Evolutionary conservation across 2,329 filamentous ascomycete species (phyloP), one percentile per base, ranked within the genome.

Genomic region (Ophiostoma fasciatum): DNA sequence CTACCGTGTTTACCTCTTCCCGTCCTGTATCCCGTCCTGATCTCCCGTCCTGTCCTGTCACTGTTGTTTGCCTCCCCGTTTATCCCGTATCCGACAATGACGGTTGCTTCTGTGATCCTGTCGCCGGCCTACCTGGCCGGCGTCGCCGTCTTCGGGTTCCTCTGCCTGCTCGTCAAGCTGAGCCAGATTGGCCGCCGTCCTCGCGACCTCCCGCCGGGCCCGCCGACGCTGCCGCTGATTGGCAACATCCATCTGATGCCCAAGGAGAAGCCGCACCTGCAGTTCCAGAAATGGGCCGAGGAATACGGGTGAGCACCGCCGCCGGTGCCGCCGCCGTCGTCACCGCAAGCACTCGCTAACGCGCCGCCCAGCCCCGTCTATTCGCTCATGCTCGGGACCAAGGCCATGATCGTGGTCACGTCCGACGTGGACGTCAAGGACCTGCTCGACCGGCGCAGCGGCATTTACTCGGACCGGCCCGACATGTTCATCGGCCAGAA

Each of bases 281-380:
- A 68, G 35, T 68, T 68, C 38, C 48, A 64, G 28, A 61, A 64
- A 46, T 71, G 67, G 68, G 63, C 65, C 0, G 43, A 60, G 5
- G 53, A 68, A 45, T 71, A 71, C 28, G 52, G 29, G 23, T 25
- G 23, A 3, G 23, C 13, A 3, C 8, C 11, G 12, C 4, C 4
- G 9, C 9, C 4, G 7, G 9, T 23, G 9, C 3, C 12, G 7
- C 22, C 22, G 10, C 20, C 5, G 20, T 22, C 20, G 10, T 10
- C 5, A 22, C 20, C 10, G 20, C 20, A 22, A 5, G 10, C 20
- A 5, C 20, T 22, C 5, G 10, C 20, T 22, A 5, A 22, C 20
- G 10, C 7, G 13, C 23, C 23, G 11, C 23, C 3, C 7, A 25
- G 66, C 0, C 63, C 65, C 0, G 47, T 72, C 0, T 71, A 66